Evolutionary conservation across 345 rosid species (phyloP).

Genomic region (Salix caprea): DNA sequence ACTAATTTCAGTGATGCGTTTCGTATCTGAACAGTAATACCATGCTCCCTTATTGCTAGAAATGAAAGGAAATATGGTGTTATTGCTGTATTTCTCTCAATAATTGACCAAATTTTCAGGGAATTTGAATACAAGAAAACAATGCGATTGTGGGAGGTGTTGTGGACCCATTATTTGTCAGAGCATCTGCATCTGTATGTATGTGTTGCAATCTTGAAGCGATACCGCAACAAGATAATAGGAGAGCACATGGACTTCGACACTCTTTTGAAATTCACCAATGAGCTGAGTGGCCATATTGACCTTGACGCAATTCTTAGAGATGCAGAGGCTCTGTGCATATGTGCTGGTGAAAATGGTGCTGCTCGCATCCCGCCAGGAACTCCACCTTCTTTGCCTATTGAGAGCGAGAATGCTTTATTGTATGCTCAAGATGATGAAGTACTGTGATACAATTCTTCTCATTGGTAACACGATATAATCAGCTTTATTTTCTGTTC

Average conservation of each 20-base stretch:
- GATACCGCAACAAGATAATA: conserved; percentile 72
- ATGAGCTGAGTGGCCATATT: conserved; percentile 79
- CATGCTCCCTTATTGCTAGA: background rate
- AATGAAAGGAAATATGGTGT: background rate
- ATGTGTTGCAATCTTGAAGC: conserved; percentile 89
- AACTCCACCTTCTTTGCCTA: conserved; percentile 82
- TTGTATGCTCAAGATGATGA: conserved; percentile 61
- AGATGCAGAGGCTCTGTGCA: conserved; percentile 94
- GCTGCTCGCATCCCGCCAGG: conserved; percentile 91
- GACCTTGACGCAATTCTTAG: conserved; percentile 65
- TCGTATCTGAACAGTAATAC: background rate
- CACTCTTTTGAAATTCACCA: conserved; percentile 86
- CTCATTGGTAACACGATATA: background rate
- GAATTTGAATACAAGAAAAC: conserved; percentile 78
- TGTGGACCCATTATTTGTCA: conserved; percentile 81
- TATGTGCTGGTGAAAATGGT: conserved; percentile 90
- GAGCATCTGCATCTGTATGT: conserved; percentile 89
- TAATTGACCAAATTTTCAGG: conserved; percentile 34
- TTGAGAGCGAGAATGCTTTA: conserved; percentile 38
- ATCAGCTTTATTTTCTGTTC: background rate
- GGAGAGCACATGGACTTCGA: conserved; percentile 96
- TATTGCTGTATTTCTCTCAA: background rate
- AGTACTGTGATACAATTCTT: conserved; percentile 40
- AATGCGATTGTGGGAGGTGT: conserved; percentile 87
- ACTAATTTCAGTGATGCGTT: background rate